Evolutionary conservation across 1,139 yeast species (phyloP).

Genomic region (Sugiyamaella pinicola): DNA sequence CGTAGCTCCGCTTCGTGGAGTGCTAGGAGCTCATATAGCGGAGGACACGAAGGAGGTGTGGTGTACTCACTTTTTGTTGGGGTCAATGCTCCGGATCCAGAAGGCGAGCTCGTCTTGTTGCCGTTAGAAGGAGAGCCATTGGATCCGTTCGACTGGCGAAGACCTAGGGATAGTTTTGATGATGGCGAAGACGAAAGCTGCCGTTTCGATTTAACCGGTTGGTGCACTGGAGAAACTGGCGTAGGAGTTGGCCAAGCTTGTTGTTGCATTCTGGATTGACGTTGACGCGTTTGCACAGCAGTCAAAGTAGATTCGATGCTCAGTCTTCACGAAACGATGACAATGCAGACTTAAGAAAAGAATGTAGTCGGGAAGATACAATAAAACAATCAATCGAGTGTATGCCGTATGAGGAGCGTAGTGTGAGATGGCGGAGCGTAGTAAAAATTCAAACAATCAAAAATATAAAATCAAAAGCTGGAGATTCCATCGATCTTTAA

Average conservation of each 20-base stretch:
- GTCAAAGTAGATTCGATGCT: too few relatives aligned
- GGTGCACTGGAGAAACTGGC: slow-evolving; percentile 11
- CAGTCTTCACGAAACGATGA: background rate
- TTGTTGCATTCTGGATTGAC: slow-evolving; percentile 11
- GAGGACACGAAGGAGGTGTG: background rate
- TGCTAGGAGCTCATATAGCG: too few relatives aligned
- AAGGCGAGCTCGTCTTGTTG: slow-evolving; percentile 16
- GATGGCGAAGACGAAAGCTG: slow-evolving; percentile 19
- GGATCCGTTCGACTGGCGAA: slow-evolving; percentile 15
- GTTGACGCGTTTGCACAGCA: background rate
- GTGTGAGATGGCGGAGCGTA: too few relatives aligned
- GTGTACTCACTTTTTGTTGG: slow-evolving; percentile 17
- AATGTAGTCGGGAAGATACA: background rate
- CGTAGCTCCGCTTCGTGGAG: too few relatives aligned
- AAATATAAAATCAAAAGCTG: background rate
- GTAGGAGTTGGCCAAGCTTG: slow-evolving; percentile 18
- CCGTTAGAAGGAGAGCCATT: slow-evolving; percentile 15
- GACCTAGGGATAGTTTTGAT: slow-evolving; percentile 18
- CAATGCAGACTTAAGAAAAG: background rate
- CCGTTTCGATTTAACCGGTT: slow-evolving; percentile 12
- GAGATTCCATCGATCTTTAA: background rate
- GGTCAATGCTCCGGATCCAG: slow-evolving; percentile 17
- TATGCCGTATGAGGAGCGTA: too few relatives aligned
- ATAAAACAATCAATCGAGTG: too few relatives aligned
- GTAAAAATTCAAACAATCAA: background rate